A percentile compares a stretch with the other conserved stretches of the same genome.
phyloP scores from a whole-genome alignment of 768 basidiomycete genomes.

The Suillus occidentalis region DNA sequence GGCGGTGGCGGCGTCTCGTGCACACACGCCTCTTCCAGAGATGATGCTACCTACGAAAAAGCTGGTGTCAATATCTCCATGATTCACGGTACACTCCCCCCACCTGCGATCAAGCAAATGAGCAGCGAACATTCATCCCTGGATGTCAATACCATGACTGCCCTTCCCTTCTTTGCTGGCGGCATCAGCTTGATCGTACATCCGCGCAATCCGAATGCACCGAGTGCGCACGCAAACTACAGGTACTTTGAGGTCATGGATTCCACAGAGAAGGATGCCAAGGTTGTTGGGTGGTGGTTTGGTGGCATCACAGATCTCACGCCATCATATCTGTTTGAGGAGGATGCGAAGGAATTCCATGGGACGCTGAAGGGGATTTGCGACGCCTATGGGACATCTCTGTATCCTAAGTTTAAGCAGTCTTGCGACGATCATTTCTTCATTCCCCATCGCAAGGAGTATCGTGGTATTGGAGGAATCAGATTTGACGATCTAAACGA shows the following conservation, averaged over 20 bases:
- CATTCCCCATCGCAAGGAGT: constrained; percentile 50
- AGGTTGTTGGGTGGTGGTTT: constrained; percentile 28
- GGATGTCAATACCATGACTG: constrained; percentile 11
- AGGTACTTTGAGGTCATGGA: constrained; percentile 28
- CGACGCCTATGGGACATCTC: constrained; percentile 39
- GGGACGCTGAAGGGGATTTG: constrained; percentile 41
- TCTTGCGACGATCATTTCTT: constrained; percentile 59
- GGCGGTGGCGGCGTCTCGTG: constrained; percentile 21
- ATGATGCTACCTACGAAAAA: constrained; percentile 23
- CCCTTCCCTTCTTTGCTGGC: constrained; percentile 16
- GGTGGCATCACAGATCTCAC: constrained; percentile 42
- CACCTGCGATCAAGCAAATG: constrained; percentile 23
- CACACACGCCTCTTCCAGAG: constrained; percentile 12
- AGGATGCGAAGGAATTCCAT: constrained; percentile 51
- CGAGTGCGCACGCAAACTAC: constrained; percentile 25
- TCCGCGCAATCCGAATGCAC: constrained; percentile 22
- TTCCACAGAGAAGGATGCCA: constrained; percentile 7
- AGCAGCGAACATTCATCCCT: constrained; percentile 20
- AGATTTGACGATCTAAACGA: constrained; percentile 52
- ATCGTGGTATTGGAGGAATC: constrained; percentile 55
- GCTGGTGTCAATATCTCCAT: constrained; percentile 20
- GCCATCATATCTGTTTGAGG: constrained; percentile 47
- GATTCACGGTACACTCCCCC: constrained; percentile 19
- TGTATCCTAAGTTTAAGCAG: constrained; percentile 48
- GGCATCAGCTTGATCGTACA: constrained; percentile 26